Evolutionary conservation across 208 protist species (phyloP).

Genomic region (Trypanosoma theileri): DNA sequence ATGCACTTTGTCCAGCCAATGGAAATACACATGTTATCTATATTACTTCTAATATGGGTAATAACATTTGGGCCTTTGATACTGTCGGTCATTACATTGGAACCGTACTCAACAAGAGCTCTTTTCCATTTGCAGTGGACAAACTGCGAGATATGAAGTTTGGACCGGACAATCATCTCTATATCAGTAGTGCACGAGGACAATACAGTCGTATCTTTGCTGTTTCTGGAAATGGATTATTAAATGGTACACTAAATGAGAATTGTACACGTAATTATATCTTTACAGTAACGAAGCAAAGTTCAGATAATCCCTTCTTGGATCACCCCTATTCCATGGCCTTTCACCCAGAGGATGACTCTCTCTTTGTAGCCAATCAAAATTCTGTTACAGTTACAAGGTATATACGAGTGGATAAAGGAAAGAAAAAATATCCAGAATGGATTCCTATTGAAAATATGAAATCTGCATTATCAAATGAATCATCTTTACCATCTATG

Average conservation of each 20-base stretch:
- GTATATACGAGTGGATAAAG: conserved; percentile 45
- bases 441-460: conserved; percentile 56
- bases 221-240: conserved; percentile 83
- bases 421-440: conserved; percentile 12
- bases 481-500: neutral
- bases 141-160: conserved; percentile 86
- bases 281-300: conserved; percentile 70
- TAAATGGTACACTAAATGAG: conserved; percentile 69
- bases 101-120: conserved; percentile 61
- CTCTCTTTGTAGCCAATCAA: conserved; percentile 85
- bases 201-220: conserved; percentile 86
- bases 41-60: conserved; percentile 85
- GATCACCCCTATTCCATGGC: conserved; percentile 87
- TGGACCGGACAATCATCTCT: conserved; percentile 77
- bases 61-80: conserved; percentile 89
- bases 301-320: conserved; percentile 64
- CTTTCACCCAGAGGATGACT: conserved; percentile 70
- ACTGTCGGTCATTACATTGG: conserved; percentile 78
- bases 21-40: conserved; percentile 87
- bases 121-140: conserved; percentile 72
- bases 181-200: conserved; percentile 81
- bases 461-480: conserved; percentile 31
- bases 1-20: conserved; percentile 75
- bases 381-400: conserved; percentile 81
- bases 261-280: conserved; percentile 82